These are phyloP conservation scores for Nicotiana sylvestris DNA, from an alignment of 257 asterid species.

Conservation along the genomic window DNA sequence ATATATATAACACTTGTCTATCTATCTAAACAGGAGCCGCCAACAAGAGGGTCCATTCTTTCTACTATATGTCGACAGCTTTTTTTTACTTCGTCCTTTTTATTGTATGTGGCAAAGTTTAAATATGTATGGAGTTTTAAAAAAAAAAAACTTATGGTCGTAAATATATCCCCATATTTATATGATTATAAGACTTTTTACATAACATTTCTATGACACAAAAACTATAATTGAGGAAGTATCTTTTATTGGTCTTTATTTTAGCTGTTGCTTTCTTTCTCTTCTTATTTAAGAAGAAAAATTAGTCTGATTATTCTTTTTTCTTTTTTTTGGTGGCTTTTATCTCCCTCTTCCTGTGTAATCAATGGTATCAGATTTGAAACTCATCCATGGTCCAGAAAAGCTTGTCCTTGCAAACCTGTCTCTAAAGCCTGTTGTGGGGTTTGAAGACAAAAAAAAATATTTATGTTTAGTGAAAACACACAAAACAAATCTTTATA, in stretches of 20 bases:
- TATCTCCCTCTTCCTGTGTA: conserved; percentile 14
- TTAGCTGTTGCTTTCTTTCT: neutral
- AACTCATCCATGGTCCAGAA: conserved; percentile 33
- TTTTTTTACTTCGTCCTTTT: conserved; percentile 1
- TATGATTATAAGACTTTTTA: too few species aligned
- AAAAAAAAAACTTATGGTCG: too few species aligned
- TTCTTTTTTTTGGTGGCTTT: conserved; percentile 16
- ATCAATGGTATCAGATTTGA: conserved; percentile 16
- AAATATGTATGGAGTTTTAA: too few species aligned
- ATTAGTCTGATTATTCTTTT: conserved; percentile 37
- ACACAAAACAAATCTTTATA: conserved; percentile 17
- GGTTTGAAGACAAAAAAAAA: conserved; percentile 27
- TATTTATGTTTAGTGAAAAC: conserved; percentile 9
- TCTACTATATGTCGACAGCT: neutral
- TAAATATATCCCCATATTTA: too few species aligned
- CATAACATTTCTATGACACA: too few species aligned
- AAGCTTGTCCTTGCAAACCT: conserved; percentile 48
- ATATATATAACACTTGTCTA: conserved; percentile 22
- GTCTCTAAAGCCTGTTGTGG: conserved; percentile 42
- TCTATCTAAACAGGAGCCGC: neutral
- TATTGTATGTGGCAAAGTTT: too few species aligned
- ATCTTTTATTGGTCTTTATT: too few species aligned
- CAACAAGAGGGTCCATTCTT: conserved; percentile 29
- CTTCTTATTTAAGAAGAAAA: conserved; percentile 43
- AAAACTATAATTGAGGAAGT: too few species aligned